These are phyloP conservation scores for Mrakia gelida DNA, from an alignment of 768 basidiomycete genomes.

Conservation along the genomic window DNA sequence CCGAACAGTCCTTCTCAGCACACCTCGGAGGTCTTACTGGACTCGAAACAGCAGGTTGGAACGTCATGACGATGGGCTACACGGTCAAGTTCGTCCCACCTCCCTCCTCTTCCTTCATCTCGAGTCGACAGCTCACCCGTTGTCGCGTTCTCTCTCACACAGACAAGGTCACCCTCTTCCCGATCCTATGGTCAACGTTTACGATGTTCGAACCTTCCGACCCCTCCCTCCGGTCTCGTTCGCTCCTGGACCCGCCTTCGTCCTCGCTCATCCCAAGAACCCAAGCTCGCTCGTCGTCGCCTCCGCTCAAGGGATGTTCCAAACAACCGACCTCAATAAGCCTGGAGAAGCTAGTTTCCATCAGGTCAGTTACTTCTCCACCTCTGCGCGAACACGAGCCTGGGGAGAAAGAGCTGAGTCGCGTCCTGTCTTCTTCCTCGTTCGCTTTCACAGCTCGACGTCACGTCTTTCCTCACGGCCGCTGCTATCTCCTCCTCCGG, in stretches of 20 bases:
- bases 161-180: slow-evolving; percentile 84
- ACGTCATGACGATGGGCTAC: slow-evolving; percentile 31
- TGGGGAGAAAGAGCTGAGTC: background rate
- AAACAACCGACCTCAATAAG: slow-evolving; percentile 75
- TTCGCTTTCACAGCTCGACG: slow-evolving; percentile 34
- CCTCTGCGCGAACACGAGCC: background rate
- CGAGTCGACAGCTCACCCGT: background rate
- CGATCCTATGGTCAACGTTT: slow-evolving; percentile 88
- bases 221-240: slow-evolving; percentile 82
- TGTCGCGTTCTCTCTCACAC: background rate
- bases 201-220: slow-evolving; percentile 77
- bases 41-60: slow-evolving; percentile 29
- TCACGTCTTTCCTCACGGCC: slow-evolving; percentile 66
- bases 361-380: slow-evolving; percentile 53
- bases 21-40: slow-evolving; percentile 33
- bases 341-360: slow-evolving; percentile 62
- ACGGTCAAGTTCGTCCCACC: slow-evolving; percentile 24
- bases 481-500: slow-evolving; percentile 78
- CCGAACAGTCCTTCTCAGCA: slow-evolving; percentile 16
- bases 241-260: slow-evolving; percentile 78
- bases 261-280: slow-evolving; percentile 72
- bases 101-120: background rate
- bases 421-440: background rate
- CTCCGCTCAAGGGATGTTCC: slow-evolving; percentile 76
- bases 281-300: slow-evolving; percentile 64